Evolutionary conservation across 192 early-diverging fungal genomes (phyloP).

Genomic region (Coemansia furcata): DNA sequence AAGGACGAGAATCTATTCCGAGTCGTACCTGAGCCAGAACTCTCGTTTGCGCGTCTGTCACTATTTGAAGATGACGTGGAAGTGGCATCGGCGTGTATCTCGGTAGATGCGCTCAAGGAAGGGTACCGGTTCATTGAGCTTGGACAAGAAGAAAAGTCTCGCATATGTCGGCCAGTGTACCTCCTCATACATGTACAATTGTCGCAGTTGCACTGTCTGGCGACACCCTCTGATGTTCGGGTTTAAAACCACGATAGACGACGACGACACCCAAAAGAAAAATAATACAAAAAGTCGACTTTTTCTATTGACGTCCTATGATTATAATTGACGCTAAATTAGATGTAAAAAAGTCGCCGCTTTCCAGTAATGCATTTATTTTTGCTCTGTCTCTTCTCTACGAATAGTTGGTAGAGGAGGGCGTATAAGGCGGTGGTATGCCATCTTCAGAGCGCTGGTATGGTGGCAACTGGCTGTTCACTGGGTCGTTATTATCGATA

Average conservation of each 20-base stretch:
- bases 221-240: background rate
- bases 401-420: too few relatives aligned
- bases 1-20: conserved; percentile 31
- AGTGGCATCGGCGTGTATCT: conserved; percentile 35
- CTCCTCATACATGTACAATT: conserved; percentile 41
- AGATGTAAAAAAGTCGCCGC: too few relatives aligned
- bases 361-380: too few relatives aligned
- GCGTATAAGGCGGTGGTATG: conserved; percentile 33
- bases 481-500: background rate
- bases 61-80: conserved; percentile 43
- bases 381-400: too few relatives aligned
- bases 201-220: conserved; percentile 47
- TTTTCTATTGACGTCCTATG: too few relatives aligned
- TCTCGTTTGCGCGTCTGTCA: conserved; percentile 44
- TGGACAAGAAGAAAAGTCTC: conserved; percentile 30
- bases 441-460: conserved; percentile 20
- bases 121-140: conserved; percentile 50
- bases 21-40: conserved; percentile 35
- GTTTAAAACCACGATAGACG: background rate
- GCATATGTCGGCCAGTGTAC: conserved; percentile 20
- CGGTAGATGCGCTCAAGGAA: conserved; percentile 34
- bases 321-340: too few relatives aligned
- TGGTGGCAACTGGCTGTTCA: conserved; percentile 19
- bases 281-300: background rate
- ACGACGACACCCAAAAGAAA: background rate